Base-by-base conservation (phyloP, 108 stramenopile species). In the Nitzschia palea region DNA sequence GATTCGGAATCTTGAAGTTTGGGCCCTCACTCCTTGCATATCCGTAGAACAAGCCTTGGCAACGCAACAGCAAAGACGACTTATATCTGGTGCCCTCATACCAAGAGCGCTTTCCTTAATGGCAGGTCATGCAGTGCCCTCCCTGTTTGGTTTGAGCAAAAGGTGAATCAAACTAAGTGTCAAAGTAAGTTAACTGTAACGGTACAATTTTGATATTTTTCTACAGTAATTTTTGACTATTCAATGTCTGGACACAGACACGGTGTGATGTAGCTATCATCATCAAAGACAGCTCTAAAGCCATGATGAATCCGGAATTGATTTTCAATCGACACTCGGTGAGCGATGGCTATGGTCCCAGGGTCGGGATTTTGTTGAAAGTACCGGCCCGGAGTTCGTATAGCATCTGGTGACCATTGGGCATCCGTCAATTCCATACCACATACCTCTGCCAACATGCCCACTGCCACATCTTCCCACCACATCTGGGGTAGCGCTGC, bases 1-100 rank as follows among this genome's bases (percentile, higher is more conserved):
- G 40, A 79, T 91, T 18, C 66, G 83, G 14, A 88, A 88, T 58
- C 28, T 91, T 36, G 90, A 91, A 64, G 75, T 91, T 9, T 91
- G 87, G 87, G 78, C 86, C 3, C 60, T 91, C 32, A 85, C 86
- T 3, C 86, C 90, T 10, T 86, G 81, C 4, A 35, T 71, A 9
- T 77, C 78, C 15, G 55, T 64, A 17, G 61, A 45, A 33, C 76
- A 81, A n/a, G 85, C 65, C 2, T 31, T 37, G 23, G 0, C 15
- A 10, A 26, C 20, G 1, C 51, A 53, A 54, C 59, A 40, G n/a
- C 36, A 60, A 40, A 36, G 59, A 32, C 31, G 59, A 20, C 59
- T 60, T 26, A 17, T 60, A 40, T 37, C 59, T 17, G 37, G 37
- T 8, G 35, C 59, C 33, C 40, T 60, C 25, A 20, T 48, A 20